Conservation (phyloP, 129 eudicot genomes). For the carrot (Daucus carota) region DH1_v3.0 NC_030387.2:34424001-34424500, state of each 20-base stretch:
- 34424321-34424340: background rate
- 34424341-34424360: background rate
- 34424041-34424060: too few relatives aligned
- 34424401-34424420: background rate
- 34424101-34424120: background rate
- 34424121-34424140: background rate
- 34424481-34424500: background rate
- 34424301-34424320: conserved; percentile 27
- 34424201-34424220: conserved; percentile 1
- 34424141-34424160: background rate
- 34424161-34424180: too few relatives aligned
- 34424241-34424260: conserved; percentile 33
- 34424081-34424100: background rate
- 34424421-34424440: background rate
- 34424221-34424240: background rate
- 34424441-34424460: background rate
- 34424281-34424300: conserved; percentile 57
- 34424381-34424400: background rate
- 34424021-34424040: background rate
- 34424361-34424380: background rate
- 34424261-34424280: conserved; percentile 46
- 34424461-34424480: background rate
- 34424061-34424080: too few relatives aligned
- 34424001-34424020: too few relatives aligned
- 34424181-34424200: too few relatives aligned